Percentiles rank a stretch among this genome's conserved stretches.
These are phyloP conservation scores for Taphrina wiesneri DNA, from an alignment of 1,139 yeast species.

Conservation along the genomic window DNA sequence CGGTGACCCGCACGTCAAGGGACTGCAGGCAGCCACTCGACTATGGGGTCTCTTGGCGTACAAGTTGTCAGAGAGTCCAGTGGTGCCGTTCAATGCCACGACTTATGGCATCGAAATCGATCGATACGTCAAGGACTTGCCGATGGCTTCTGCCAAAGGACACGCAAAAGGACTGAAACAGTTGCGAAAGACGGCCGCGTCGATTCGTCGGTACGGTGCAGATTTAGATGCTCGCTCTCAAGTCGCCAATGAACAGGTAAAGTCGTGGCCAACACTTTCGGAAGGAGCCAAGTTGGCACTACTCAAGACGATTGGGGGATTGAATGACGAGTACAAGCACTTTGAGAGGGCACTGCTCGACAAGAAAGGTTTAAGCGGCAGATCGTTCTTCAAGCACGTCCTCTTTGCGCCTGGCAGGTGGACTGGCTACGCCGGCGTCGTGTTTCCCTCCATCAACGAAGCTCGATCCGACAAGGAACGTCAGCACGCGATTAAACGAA, in stretches of 20 bases:
- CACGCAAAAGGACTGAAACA: not conserved
- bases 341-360: constrained; percentile 69
- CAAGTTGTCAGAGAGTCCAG: constrained; percentile 53
- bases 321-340: constrained; percentile 46
- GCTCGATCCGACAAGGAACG: not conserved
- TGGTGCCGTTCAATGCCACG: constrained; percentile 49
- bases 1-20: constrained; percentile 61
- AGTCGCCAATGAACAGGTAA: constrained; percentile 15
- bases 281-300: constrained; percentile 14
- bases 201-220: not conserved
- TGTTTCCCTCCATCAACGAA: constrained; percentile 32
- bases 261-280: not conserved
- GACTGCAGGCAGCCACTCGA: constrained; percentile 58
- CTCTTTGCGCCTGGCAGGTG: constrained; percentile 70
- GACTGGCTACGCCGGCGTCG: constrained; percentile 24
- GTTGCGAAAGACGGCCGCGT: not conserved
- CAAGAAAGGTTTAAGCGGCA: constrained; percentile 61
- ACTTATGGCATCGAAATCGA: constrained; percentile 49
- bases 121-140: constrained; percentile 36
- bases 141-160: not conserved
- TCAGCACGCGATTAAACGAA: constrained; percentile 4
- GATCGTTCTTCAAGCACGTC: constrained; percentile 86
- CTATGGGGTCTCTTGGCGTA: constrained; percentile 54
- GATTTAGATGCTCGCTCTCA: constrained; percentile 12
- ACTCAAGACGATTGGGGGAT: constrained; percentile 32